A percentile compares a stretch with the other conserved stretches of the same genome.
phyloP scores from a whole-genome alignment of 192 early-diverging fungal species.

The Coemansia sp. region DNA sequence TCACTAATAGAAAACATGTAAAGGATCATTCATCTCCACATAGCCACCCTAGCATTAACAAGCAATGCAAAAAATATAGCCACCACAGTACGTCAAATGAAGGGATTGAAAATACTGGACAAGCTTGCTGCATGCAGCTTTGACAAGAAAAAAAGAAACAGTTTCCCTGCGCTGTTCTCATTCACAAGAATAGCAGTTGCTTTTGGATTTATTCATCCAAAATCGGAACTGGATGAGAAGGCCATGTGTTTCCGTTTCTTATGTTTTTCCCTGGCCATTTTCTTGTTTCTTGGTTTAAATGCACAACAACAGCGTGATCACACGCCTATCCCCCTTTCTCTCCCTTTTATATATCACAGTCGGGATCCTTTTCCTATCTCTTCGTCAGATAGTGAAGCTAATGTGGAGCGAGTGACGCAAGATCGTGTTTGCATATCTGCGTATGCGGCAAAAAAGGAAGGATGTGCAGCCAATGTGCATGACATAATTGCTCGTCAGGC shows the following conservation, averaged over 20 bases:
- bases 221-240: constrained; percentile 7
- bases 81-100: background rate
- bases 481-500: background rate
- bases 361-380: background rate
- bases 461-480: constrained; percentile 7
- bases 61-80: background rate
- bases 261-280: background rate
- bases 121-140: background rate
- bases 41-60: constrained; percentile 3
- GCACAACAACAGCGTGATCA: constrained; percentile 3
- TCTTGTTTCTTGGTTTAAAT: constrained; percentile 8
- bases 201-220: background rate
- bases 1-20: background rate
- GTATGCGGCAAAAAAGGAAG: constrained; percentile 6
- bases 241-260: background rate
- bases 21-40: background rate
- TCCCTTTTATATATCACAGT: background rate
- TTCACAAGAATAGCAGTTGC: background rate
- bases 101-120: background rate
- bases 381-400: background rate
- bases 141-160: background rate
- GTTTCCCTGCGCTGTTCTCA: background rate
- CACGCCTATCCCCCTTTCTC: background rate
- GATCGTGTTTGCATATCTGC: background rate
- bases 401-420: background rate